Base-by-base conservation (phyloP, 2,329 filamentous ascomycete species). In the Aspergillus brasiliensis region DNA sequence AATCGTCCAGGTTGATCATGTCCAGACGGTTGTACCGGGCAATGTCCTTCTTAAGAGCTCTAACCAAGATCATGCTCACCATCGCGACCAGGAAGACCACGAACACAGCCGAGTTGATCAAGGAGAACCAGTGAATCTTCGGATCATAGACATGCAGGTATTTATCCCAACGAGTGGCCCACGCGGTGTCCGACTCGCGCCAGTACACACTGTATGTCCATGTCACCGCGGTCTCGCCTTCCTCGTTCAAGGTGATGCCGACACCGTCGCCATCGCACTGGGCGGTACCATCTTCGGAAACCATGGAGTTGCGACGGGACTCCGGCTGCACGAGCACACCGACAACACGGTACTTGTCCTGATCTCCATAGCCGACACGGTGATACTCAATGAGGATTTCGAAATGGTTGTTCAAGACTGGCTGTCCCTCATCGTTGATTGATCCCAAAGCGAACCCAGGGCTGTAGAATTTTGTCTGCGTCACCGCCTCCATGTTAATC, bases 91-190 rank as follows among this genome's bases (percentile, higher is more conserved):
- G 83, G 77, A 98, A 95, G 51, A 97, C 84, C 53, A 99, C 93
- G 63, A 99, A 96, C 47, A 98, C 88, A 52, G 95, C 91, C 37
- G 93, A 97, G 78, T 97, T 97, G 78, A 98, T 91, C 52, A 99
- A 87, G 61, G 93, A 97, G 81, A 98, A 97, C 95, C 95, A 99
- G 77, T 99, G 95, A 69, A 99, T 98, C 82, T 95, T 96, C 55
- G 95, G 93, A 75, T 98, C 93, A 73, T 93, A 96, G 28, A 99
- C 94, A 72, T 98, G 94, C 37, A 99, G 84, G 74, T 98, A 98
- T 78, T 97, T 98, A 82, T 99, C 95, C 95, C 95, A 99, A 65
- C 95, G 87, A 11, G 95, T 99, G 27, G 95, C 95, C 89, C 96
- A 99, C 1, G 90, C 91, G 1, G 93, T 98, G 0, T 84, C 73